These are phyloP conservation scores for Ascochyta fabae DNA, from an alignment of 2,329 filamentous ascomycete species.

Conservation along the genomic window DNA sequence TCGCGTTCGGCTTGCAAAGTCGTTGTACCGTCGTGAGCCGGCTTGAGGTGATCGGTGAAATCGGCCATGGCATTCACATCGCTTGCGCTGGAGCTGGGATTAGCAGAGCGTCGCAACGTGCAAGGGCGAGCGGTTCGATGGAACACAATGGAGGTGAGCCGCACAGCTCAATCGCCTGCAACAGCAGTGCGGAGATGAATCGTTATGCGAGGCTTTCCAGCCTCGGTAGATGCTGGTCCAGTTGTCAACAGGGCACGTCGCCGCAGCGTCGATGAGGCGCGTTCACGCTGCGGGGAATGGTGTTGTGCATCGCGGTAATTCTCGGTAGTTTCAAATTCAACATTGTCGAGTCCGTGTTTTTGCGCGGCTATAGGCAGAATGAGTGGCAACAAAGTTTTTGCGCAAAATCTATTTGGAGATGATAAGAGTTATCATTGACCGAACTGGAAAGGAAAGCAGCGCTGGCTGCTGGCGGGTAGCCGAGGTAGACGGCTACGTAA, in stretches of 20 bases:
- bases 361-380: too few relatives aligned
- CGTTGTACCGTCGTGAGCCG: constrained; percentile 54
- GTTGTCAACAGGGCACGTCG: neutral
- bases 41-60: constrained; percentile 58
- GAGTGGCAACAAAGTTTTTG: too few relatives aligned
- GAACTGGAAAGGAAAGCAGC: neutral
- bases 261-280: constrained; percentile 4
- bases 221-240: constrained; percentile 20
- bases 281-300: constrained; percentile 11
- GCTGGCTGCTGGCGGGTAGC: constrained; percentile 4
- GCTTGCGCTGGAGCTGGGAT: constrained; percentile 13
- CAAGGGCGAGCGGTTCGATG: constrained; percentile 12
- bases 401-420: neutral
- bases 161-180: constrained; percentile 2
- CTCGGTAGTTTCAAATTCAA: neutral
- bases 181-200: constrained; percentile 17
- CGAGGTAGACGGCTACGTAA: constrained; percentile 7
- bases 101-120: constrained; percentile 13
- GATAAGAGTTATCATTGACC: neutral
- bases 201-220: constrained; percentile 3
- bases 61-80: constrained; percentile 50
- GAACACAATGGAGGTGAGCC: constrained; percentile 2
- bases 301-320: constrained; percentile 10
- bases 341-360: neutral
- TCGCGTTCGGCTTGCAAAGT: constrained; percentile 55